Conservation (phyloP, 306 rosid species). For the Acmispon strigosus region DNA sequence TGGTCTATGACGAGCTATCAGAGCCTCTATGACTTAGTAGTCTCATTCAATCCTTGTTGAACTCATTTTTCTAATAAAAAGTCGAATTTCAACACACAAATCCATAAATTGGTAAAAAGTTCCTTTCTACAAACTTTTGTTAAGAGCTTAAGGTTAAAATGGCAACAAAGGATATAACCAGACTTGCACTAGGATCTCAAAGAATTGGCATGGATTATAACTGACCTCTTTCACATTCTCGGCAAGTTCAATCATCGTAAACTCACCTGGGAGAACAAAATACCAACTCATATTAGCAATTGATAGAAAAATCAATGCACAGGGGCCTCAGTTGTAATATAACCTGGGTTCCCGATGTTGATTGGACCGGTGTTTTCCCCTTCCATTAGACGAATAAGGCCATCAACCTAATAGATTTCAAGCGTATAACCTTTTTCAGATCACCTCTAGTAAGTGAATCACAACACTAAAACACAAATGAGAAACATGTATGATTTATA, state of each 20-base stretch:
- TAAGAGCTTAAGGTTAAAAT: no score
- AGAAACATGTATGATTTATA: no score
- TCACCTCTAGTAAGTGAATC: neutral
- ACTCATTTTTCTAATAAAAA: no score
- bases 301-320: neutral
- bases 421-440: neutral
- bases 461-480: neutral
- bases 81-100: no score
- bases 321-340: neutral
- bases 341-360: conserved; percentile 86
- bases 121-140: no score
- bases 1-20: no score
- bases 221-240: conserved; percentile 87
- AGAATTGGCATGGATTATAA: neutral
- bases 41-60: no score
- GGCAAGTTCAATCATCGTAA: conserved; percentile 86
- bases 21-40: no score
- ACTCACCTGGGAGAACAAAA: conserved; percentile 55
- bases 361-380: conserved; percentile 79
- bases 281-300: neutral
- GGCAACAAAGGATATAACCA: neutral
- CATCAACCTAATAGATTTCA: conserved; percentile 57
- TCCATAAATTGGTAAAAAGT: no score
- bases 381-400: conserved; percentile 76
- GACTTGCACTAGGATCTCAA: neutral